Conservation (phyloP, 2,329 filamentous ascomycete genomes). For the Tolypocladium endophyticum region DNA sequence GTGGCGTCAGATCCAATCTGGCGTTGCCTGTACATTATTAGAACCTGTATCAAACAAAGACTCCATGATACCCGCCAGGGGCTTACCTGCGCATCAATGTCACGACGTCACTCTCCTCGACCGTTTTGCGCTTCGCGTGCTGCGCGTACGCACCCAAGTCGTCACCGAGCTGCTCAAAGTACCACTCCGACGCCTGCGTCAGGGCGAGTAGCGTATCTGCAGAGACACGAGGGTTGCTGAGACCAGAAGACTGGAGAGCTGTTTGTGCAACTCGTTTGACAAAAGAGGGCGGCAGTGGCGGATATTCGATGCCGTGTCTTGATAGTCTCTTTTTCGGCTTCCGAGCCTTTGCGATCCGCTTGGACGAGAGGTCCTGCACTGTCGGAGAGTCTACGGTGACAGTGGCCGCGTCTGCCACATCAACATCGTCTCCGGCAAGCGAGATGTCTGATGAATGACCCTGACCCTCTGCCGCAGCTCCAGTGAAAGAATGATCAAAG, state of each 20-base stretch:
- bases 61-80: constrained; percentile 10
- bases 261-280: constrained; percentile 65
- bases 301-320: constrained; percentile 63
- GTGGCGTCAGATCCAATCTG: constrained; percentile 63
- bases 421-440: constrained; percentile 2
- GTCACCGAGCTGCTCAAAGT: constrained; percentile 78
- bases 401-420: constrained; percentile 1
- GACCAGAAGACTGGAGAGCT: constrained; percentile 57
- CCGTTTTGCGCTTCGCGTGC: constrained; percentile 73
- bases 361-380: neutral
- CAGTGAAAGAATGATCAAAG: constrained; percentile 8
- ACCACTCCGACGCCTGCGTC: constrained; percentile 78
- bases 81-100: constrained; percentile 74
- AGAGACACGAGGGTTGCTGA: constrained; percentile 57
- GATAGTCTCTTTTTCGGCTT: constrained; percentile 43
- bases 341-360: constrained; percentile 7
- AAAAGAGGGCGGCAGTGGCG: constrained; percentile 60
- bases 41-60: constrained; percentile 10
- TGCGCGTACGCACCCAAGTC: constrained; percentile 70
- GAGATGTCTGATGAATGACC: constrained; percentile 6
- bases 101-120: constrained; percentile 76
- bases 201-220: constrained; percentile 66
- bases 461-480: constrained; percentile 8
- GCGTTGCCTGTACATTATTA: constrained; percentile 54
- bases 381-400: neutral